Conservation (phyloP, 768 basidiomycete genomes). For the Kwoniella mangroviensis region DNA sequence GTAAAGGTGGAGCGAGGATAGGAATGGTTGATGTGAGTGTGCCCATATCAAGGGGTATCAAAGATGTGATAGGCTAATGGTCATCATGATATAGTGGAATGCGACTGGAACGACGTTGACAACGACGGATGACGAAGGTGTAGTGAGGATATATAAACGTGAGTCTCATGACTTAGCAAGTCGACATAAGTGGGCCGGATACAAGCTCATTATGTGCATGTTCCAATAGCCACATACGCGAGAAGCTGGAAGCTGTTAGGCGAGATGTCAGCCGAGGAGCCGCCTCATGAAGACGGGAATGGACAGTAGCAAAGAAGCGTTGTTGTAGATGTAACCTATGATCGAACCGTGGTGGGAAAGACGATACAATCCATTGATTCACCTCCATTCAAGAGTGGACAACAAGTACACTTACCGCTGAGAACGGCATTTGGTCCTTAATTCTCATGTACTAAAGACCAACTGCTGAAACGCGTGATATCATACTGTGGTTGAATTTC, state of each 20-base stretch:
- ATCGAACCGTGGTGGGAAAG: not conserved
- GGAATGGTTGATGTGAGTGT: constrained; percentile 90
- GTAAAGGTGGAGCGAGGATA: constrained; percentile 65
- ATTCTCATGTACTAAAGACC: too few relatives aligned
- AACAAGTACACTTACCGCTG: too few relatives aligned
- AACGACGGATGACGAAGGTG: constrained; percentile 67
- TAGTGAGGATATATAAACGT: constrained; percentile 72
- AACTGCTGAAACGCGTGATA: too few relatives aligned
- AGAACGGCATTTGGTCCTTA: too few relatives aligned
- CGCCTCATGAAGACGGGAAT: constrained; percentile 26
- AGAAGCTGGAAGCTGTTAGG: constrained; percentile 55
- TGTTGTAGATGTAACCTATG: not conserved
- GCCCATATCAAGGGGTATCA: constrained; percentile 61
- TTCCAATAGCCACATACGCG: constrained; percentile 54
- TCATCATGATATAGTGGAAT: constrained; percentile 49
- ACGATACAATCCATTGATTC: not conserved
- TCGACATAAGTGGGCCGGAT: too few relatives aligned
- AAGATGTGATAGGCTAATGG: not conserved
- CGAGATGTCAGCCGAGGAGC: constrained; percentile 55
- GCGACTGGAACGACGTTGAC: constrained; percentile 62
- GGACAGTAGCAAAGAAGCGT: constrained; percentile 15
- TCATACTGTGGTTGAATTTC: too few relatives aligned
- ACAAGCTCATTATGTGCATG: too few relatives aligned
- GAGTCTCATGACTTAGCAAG: constrained; percentile 21
- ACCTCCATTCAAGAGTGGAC: not conserved